Evolutionary conservation across 2,329 filamentous ascomycete genomes (phyloP), one percentile per base, ranked within the genome.

Genomic region (Geosmithia flava): DNA sequence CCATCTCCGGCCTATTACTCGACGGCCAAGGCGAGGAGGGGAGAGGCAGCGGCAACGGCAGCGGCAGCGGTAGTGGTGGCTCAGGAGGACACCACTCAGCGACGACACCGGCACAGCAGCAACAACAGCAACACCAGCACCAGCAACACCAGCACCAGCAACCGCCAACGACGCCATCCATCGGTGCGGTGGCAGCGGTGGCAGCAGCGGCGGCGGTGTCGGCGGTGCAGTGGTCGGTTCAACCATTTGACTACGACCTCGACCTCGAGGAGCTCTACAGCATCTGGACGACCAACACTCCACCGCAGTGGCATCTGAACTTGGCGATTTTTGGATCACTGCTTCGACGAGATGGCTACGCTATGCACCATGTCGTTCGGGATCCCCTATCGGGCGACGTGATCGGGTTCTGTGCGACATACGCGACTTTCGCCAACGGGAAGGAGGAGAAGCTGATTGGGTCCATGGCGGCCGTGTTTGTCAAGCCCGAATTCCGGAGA

Each of bases 361-460:
- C 70, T 8, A 74, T 73, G 64, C 75, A 81, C 58, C 77, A 76
- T 52, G 63, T 78, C 29, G 74, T 80, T 27, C 69, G 70, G 45
- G 67, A 74, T n/a, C 67, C 71, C 2, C 59, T 58, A 11, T 59
- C 58, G 7, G 49, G 49, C 10, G 63, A 67, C 37, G 54, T 76
- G 20, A 56, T 81, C 39, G 78, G 76, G 0, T 80, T 81, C 52
- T 80, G 76, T 55, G 76, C 76, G 10, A 80, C 76, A 8, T 81
- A 76, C 55, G 74, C 76, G 29, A 77, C 73, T 3, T 80, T 75
- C 58, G 68, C 72, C 44, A 72, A 78, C 52, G 70, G 69, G 52
- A 70, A 66, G 40, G 69, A 67, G 19, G 71, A 77, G 52, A 67
- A 67, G 33, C 62, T 79, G 41, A 67, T 80, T 44, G 78, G 76